Percentiles rank a stretch among this genome's conserved stretches.
phyloP scores from a whole-genome alignment of 176 grass and related monocot genomes.

The Oryza australiensis region DNA sequence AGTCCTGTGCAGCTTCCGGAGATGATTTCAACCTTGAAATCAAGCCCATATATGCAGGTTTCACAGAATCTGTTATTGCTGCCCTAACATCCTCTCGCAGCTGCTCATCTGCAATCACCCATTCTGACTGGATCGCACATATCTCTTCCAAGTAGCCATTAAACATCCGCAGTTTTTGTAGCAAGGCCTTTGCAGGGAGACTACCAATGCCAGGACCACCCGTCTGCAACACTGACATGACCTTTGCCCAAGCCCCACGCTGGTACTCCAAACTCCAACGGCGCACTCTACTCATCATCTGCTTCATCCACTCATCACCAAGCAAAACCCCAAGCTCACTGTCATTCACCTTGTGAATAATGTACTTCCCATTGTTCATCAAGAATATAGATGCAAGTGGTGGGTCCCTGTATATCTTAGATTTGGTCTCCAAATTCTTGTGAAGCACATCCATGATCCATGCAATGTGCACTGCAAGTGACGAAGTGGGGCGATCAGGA shows the following conservation, averaged over 20 bases:
- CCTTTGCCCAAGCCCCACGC: slow-evolving; percentile 75
- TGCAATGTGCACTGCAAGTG: slow-evolving; percentile 79
- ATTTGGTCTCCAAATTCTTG: slow-evolving; percentile 88
- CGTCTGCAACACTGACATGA: slow-evolving; percentile 67
- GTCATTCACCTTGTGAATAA: slow-evolving; percentile 88
- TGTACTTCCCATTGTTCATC: slow-evolving; percentile 91
- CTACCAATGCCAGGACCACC: slow-evolving; percentile 53
- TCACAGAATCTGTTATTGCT: slow-evolving; percentile 51
- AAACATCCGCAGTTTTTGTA: slow-evolving; percentile 81
- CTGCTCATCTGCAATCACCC: slow-evolving; percentile 81
- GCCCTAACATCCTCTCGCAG: slow-evolving; percentile 53
- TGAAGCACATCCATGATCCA: slow-evolving; percentile 99
- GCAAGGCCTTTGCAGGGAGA: slow-evolving; percentile 47
- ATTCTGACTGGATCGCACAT: slow-evolving; percentile 49
- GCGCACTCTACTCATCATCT: slow-evolving; percentile 72
- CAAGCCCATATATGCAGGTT: slow-evolving; percentile 65
- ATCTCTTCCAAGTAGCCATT: slow-evolving; percentile 84
- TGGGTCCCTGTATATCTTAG: slow-evolving; percentile 75
- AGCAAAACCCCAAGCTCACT: slow-evolving; percentile 82
- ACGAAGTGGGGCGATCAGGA: slow-evolving; percentile 81
- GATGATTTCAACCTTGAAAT: slow-evolving; percentile 55
- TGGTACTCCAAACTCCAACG: slow-evolving; percentile 87
- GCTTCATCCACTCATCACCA: slow-evolving; percentile 93
- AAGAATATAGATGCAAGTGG: slow-evolving; percentile 85
- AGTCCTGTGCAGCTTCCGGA: slow-evolving; percentile 56